Evolutionary conservation across 805 yeast species (phyloP).

Genomic region (Ogataea ganodermae): DNA sequence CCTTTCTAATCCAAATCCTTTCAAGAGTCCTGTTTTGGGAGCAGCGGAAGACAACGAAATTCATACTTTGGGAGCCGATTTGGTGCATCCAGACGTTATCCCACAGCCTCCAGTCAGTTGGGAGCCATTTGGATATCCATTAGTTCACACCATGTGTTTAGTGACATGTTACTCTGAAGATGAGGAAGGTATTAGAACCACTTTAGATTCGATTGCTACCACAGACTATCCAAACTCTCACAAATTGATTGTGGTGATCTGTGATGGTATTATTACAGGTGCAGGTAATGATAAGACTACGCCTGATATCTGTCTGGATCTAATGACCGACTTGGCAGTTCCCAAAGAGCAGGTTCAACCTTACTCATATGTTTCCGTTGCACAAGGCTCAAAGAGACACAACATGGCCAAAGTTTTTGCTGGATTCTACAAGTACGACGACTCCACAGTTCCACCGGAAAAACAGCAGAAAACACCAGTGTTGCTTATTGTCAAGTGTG

Average conservation of each 20-base stretch:
- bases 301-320: conserved; percentile 82
- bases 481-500: conserved; percentile 79
- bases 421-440: conserved; percentile 88
- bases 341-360: conserved; percentile 78
- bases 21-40: conserved; percentile 19
- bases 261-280: conserved; percentile 95
- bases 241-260: conserved; percentile 77
- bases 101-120: conserved; percentile 90
- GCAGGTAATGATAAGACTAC: conserved; percentile 87
- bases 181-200: conserved; percentile 78
- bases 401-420: conserved; percentile 97
- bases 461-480: conserved; percentile 87
- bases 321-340: conserved; percentile 79
- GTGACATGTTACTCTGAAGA: conserved; percentile 97
- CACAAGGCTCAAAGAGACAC: conserved; percentile 91
- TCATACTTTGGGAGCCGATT: conserved; percentile 54
- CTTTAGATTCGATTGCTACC: conserved; percentile 90
- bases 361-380: conserved; percentile 91
- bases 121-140: conserved; percentile 84
- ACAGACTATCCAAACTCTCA: conserved; percentile 96
- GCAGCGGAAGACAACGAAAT: conserved; percentile 39
- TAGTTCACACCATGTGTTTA: conserved; percentile 69
- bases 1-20: conserved; percentile 35
- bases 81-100: conserved; percentile 74
- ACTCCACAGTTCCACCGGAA: conserved; percentile 69